phyloP scores from a whole-genome alignment of 2,329 filamentous ascomycete genomes.

The Aspergillus quadrilineatus region DNA sequence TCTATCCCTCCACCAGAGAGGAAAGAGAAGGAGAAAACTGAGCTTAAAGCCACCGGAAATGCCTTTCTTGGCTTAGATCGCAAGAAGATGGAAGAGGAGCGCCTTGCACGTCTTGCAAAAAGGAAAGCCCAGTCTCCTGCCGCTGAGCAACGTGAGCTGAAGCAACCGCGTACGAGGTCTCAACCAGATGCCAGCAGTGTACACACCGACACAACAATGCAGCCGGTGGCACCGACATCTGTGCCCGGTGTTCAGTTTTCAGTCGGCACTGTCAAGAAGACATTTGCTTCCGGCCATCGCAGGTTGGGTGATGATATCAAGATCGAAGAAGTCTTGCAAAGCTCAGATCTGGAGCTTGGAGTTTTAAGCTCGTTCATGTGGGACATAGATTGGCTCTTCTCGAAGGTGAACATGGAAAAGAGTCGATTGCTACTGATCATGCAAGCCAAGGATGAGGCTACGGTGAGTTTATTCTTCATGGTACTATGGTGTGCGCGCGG shows the following conservation, averaged over 20 bases:
- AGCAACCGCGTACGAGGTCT: conserved; percentile 23
- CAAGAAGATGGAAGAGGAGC: conserved; percentile 81
- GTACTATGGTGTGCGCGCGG: neutral
- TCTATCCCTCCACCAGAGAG: neutral
- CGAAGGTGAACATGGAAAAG: conserved; percentile 62
- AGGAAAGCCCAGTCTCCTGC: conserved; percentile 49
- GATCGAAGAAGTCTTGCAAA: conserved; percentile 82
- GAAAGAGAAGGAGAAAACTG: neutral
- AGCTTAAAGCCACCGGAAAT: neutral
- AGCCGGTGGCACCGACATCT: conserved; percentile 14
- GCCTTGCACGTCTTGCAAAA: conserved; percentile 67
- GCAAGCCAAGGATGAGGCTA: conserved; percentile 55
- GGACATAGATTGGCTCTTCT: conserved; percentile 76
- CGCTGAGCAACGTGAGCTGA: conserved; percentile 21
- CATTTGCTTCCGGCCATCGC: conserved; percentile 66
- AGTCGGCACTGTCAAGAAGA: conserved; percentile 73
- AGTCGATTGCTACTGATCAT: conserved; percentile 67
- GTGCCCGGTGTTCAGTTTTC: conserved; percentile 48
- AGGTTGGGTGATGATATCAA: conserved; percentile 72
- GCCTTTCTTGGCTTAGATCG: conserved; percentile 64
- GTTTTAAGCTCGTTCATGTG: conserved; percentile 85
- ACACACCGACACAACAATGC: neutral
- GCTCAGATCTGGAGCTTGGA: conserved; percentile 68
- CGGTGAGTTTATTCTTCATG: conserved; percentile 29
- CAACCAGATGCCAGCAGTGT: neutral